These are phyloP conservation scores for Fusarium sp. DNA, from an alignment of 2,329 filamentous ascomycete genomes.

Conservation along the genomic window DNA sequence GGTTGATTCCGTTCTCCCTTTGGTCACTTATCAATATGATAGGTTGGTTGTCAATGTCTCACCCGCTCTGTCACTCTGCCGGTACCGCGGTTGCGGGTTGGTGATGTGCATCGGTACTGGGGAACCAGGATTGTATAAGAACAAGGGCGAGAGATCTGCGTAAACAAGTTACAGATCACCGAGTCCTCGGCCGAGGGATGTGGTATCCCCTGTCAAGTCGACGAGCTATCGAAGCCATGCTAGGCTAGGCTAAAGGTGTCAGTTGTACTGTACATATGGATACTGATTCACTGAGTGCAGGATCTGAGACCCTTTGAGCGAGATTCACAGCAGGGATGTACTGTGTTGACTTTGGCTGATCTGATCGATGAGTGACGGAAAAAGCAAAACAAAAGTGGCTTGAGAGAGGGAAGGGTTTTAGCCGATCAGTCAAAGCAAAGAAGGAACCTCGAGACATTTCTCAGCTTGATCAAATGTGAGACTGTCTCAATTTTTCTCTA, in stretches of 20 bases:
- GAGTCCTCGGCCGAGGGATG: constrained; percentile 17
- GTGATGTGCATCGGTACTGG: background rate
- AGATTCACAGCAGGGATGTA: constrained; percentile 33
- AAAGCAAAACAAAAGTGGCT: constrained; percentile 22
- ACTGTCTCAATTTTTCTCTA: constrained; percentile 1
- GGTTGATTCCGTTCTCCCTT: constrained; percentile 9
- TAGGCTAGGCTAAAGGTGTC: constrained; percentile 15
- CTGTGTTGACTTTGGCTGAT: constrained; percentile 1
- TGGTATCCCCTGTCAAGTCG: constrained; percentile 10
- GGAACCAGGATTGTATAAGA: constrained; percentile 6
- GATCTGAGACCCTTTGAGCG: constrained; percentile 32
- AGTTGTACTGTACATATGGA: constrained; percentile 4
- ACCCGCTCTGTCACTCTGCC: constrained; percentile 36
- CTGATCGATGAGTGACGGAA: background rate
- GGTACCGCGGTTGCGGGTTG: constrained; percentile 34
- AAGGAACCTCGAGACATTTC: constrained; percentile 27
- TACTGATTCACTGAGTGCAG: constrained; percentile 38
- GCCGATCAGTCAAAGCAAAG: constrained; percentile 14
- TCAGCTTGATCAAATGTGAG: constrained; percentile 18
- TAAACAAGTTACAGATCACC: constrained; percentile 7
- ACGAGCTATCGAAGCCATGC: constrained; percentile 2
- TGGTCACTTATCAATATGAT: constrained; percentile 30
- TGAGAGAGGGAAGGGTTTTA: constrained; percentile 1
- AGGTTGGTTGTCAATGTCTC: constrained; percentile 20
- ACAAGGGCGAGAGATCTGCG: constrained; percentile 33